Conservation (phyloP, 768 basidiomycete genomes). For the Trametes punicea region DNA sequence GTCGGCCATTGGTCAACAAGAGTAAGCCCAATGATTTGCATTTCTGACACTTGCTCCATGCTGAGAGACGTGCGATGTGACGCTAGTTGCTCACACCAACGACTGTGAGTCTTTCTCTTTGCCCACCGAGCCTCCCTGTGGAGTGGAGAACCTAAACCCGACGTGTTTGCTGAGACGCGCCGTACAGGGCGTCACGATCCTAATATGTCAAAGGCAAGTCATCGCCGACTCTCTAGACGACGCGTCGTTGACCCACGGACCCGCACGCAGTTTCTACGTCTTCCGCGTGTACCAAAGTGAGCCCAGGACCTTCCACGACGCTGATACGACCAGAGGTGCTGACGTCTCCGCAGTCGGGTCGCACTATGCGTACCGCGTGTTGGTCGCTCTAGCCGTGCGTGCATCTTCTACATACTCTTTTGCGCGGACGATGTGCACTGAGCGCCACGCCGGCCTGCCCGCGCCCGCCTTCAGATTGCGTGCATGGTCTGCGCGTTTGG, state of each 20-base stretch:
- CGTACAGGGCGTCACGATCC: not conserved
- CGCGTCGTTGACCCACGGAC: too few relatives aligned
- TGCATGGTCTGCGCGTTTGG: not conserved
- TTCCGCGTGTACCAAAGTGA: not conserved
- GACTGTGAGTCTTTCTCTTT: not conserved
- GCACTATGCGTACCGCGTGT: not conserved
- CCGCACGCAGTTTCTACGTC: not conserved
- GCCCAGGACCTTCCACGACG: too few relatives aligned
- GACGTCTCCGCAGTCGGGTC: not conserved
- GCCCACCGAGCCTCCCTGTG: not conserved
- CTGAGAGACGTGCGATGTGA: not conserved
- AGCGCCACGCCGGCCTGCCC: not conserved
- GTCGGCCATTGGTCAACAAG: not conserved
- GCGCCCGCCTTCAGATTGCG: not conserved
- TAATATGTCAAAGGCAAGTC: not conserved
- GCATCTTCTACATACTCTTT: not conserved
- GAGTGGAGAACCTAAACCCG: not conserved
- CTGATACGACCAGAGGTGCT: not conserved
- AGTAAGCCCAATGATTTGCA: not conserved
- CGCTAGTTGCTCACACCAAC: not conserved
- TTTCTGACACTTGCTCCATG: not conserved
- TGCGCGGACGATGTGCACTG: not conserved
- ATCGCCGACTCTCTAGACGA: not conserved
- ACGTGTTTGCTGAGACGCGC: not conserved
- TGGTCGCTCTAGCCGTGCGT: not conserved